Base-by-base conservation (phyloP, 176 grass and related monocot genomes). In the Eragrostis curvula region DNA sequence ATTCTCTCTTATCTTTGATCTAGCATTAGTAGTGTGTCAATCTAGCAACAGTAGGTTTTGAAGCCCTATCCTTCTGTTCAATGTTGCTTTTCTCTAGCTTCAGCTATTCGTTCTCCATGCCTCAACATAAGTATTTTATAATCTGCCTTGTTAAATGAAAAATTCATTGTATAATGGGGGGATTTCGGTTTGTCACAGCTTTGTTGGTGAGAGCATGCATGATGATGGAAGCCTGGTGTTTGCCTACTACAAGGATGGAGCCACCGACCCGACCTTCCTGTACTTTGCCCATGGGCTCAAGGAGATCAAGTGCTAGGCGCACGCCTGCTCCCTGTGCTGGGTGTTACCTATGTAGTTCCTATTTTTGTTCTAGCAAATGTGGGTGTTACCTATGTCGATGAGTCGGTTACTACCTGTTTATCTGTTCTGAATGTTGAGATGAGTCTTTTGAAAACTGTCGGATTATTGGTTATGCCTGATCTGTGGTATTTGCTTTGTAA, bases 191-290 rank as follows among this genome's bases (percentile, higher is more conserved):
- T 79, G 27, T 63, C 15, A 25, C 84, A 98, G 96, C 70, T 99
- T 99, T 64, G 96, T 99, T 49, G 93, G 96, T 12, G 96, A 99
- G 85, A 93, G 93, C 77, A 99, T 99, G 96, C 85, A 92, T 21
- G 90, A 94, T 59, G 92, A 96, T 41, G 85, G 72, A 27, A 15
- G 72, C 57, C 0, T 99, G 61, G 93, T 99, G 41, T 96, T 91
- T 1, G 96, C 96, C 24, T 99, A 93, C 59, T 99, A 99, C 83
- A 96, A 93, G 86, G 96, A 99, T 0, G 93, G 87, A 32, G 82
- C 88, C 1, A 32, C 88, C 0, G 77, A 96, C 73, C 96, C 96
- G 14, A 96, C 93, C 6, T 98, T 95, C 84, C 81, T 98, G 14
- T 98, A 95, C 75, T 98, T 98, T 0, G 82, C 92, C 0, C 79